Conservation (phyloP, 2,329 filamentous ascomycete genomes). For the Aschersonia sp. region DNA sequence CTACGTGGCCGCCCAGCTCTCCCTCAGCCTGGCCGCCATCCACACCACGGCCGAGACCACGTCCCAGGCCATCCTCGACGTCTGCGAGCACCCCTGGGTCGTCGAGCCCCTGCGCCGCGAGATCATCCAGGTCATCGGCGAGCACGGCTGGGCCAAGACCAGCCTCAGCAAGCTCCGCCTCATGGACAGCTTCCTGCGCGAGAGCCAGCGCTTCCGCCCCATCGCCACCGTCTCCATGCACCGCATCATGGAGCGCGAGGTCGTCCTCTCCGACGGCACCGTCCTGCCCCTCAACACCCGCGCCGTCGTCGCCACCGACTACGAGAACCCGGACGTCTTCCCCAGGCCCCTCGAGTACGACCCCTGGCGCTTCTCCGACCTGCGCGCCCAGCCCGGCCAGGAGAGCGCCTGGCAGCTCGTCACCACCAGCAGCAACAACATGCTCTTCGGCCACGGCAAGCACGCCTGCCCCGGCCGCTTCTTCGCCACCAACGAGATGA, state of each 20-base stretch:
- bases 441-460: conserved; percentile 38
- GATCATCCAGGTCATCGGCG: conserved; percentile 7
- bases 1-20: conserved; percentile 6
- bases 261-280: conserved; percentile 5
- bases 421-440: conserved; percentile 29
- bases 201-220: conserved; percentile 28
- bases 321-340: neutral
- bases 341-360: conserved; percentile 18
- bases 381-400: conserved; percentile 19
- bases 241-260: neutral
- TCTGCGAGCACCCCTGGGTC: conserved; percentile 24
- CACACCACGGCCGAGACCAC: conserved; percentile 31
- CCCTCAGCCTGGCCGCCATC: conserved; percentile 30
- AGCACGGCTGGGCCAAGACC: conserved; percentile 2
- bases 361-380: conserved; percentile 28
- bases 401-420: conserved; percentile 24
- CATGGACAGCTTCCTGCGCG: conserved; percentile 31
- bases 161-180: conserved; percentile 19
- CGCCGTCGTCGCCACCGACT: conserved; percentile 1
- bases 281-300: conserved; percentile 2
- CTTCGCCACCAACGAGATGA: conserved; percentile 36
- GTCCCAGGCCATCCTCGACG: conserved; percentile 5
- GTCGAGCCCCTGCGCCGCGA: conserved; percentile 26
- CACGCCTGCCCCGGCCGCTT: conserved; percentile 39
- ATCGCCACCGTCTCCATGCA: conserved; percentile 16